Percentiles rank a stretch among this genome's conserved stretches.
Conservation (phyloP, 2,329 filamentous ascomycete species). For the Zymoseptoria brevis region DNA sequence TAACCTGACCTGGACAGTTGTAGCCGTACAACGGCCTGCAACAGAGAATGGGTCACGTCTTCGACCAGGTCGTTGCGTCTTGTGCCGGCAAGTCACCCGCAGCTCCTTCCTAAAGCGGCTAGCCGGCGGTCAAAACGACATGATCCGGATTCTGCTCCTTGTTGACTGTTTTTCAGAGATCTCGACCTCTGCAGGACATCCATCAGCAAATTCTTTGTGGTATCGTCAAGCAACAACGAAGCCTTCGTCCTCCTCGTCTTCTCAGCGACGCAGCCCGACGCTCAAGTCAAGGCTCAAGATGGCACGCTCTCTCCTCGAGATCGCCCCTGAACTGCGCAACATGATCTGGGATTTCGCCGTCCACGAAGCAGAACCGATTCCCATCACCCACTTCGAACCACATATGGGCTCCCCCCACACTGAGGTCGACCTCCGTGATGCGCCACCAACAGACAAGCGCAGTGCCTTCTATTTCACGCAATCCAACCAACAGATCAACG, state of each 20-base stretch:
- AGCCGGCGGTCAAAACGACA: not conserved
- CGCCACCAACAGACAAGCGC: not conserved
- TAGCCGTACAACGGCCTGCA: not conserved
- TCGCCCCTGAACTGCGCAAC: not conserved
- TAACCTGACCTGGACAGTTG: not conserved
- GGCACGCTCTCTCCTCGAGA: not conserved
- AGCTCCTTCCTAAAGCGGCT: not conserved
- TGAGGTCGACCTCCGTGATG: not conserved
- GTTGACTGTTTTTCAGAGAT: not conserved
- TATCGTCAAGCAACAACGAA: not conserved
- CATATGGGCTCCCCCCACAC: not conserved
- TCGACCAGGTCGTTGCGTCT: not conserved
- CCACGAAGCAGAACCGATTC: not conserved
- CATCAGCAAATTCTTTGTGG: not conserved
- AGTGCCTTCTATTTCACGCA: not conserved
- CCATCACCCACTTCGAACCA: not conserved
- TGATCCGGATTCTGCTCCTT: not conserved
- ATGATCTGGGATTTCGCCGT: not conserved
- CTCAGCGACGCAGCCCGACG: not conserved
- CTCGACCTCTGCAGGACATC: not conserved
- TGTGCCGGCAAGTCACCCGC: not conserved
- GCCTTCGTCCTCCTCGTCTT: not conserved
- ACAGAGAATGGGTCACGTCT: not conserved
- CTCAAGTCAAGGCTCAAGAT: not conserved
- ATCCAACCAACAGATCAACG: not conserved